Evolutionary conservation across 805 yeast species (phyloP).

Genomic region (Candida gorgasii): DNA sequence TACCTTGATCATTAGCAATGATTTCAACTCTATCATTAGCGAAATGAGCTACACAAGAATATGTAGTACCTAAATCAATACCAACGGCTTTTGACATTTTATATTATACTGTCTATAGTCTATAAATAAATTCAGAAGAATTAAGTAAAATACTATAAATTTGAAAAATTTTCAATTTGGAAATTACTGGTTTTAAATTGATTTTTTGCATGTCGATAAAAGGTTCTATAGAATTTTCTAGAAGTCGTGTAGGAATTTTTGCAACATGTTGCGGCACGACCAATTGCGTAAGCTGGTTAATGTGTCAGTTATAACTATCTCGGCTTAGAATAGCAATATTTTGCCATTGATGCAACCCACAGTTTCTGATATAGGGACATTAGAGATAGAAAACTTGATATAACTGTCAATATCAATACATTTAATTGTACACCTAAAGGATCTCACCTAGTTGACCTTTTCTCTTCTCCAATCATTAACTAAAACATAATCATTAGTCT

Average conservation of each 20-base stretch:
- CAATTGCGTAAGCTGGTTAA: background rate
- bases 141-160: conserved; percentile 5
- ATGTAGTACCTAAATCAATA: conserved; percentile 94
- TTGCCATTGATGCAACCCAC: no score
- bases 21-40: conserved; percentile 91
- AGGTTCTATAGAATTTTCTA: conserved; percentile 8
- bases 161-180: conserved; percentile 7
- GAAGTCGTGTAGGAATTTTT: conserved; percentile 7
- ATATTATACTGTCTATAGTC: conserved; percentile 3
- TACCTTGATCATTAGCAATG: conserved; percentile 98
- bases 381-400: no score
- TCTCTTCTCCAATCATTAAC: conserved; percentile 40
- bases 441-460: conserved; percentile 20
- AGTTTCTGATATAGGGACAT: background rate
- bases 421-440: conserved; percentile 1
- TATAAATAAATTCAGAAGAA: conserved; percentile 2
- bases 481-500: conserved; percentile 27
- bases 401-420: no score
- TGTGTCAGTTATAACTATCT: background rate
- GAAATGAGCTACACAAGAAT: conserved; percentile 96
- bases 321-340: background rate
- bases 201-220: conserved; percentile 6
- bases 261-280: conserved; percentile 5
- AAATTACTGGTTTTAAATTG: conserved; percentile 8
- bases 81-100: conserved; percentile 64